These are phyloP conservation scores for Dentipellis fragilis DNA, from an alignment of 768 basidiomycete genomes.

Conservation along the genomic window DNA sequence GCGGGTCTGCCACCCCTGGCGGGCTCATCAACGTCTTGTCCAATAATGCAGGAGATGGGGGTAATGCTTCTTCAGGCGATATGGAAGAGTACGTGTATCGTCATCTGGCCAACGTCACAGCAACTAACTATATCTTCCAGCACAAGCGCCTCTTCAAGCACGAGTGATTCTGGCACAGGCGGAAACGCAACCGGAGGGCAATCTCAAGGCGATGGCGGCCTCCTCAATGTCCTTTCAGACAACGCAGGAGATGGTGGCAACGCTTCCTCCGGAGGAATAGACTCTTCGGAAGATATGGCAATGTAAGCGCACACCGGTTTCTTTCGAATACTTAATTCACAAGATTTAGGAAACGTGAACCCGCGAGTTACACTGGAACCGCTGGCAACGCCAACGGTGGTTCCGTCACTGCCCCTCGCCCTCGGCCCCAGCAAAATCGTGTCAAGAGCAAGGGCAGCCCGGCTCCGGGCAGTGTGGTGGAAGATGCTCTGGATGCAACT, in stretches of 20 bases:
- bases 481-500: too few relatives aligned
- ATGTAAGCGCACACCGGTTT: too few relatives aligned
- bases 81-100: not conserved
- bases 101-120: too few relatives aligned
- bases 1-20: not conserved
- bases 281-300: not conserved
- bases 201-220: not conserved
- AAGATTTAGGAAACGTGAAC: not conserved
- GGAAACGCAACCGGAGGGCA: not conserved
- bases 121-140: not conserved
- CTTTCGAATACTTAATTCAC: too few relatives aligned
- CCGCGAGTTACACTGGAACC: not conserved
- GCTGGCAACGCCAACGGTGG: not conserved
- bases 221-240: conserved; percentile 7
- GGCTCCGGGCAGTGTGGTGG: too few relatives aligned
- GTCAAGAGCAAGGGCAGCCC: too few relatives aligned
- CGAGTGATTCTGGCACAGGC: not conserved
- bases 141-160: not conserved
- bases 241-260: conserved; percentile 19
- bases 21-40: conserved; percentile 21
- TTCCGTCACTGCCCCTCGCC: not conserved
- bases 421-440: too few relatives aligned
- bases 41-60: conserved; percentile 21
- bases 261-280: conserved; percentile 11
- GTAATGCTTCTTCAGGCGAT: conserved; percentile 14